Percentiles rank a stretch among this genome's conserved stretches.
Evolutionary conservation across 129 eudicot species (phyloP).

Genomic region (Dittrichia graveolens): DNA sequence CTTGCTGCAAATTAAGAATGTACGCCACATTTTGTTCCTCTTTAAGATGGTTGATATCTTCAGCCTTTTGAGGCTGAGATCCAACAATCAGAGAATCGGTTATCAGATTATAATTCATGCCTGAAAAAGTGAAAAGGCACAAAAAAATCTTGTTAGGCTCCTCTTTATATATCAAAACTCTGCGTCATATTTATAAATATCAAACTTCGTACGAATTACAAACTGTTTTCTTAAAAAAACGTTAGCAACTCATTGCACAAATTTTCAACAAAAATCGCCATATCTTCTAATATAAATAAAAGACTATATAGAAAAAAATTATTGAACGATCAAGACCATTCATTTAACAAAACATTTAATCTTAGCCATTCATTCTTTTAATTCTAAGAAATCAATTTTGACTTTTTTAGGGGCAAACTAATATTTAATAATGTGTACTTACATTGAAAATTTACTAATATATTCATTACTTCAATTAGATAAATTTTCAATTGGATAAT

Average conservation of each 20-base stretch:
- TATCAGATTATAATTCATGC: slow-evolving; percentile 88
- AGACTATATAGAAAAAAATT: too few species aligned
- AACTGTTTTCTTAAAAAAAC: background rate
- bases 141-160: slow-evolving; percentile 21
- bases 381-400: too few species aligned
- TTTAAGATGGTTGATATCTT: slow-evolving; percentile 85
- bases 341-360: too few species aligned
- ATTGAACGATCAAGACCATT: too few species aligned
- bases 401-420: background rate
- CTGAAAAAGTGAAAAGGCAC: slow-evolving; percentile 39
- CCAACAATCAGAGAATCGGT: slow-evolving; percentile 81
- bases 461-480: too few species aligned
- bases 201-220: background rate
- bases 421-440: too few species aligned
- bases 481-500: too few species aligned
- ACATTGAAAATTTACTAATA: too few species aligned
- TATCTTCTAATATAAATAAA: too few species aligned
- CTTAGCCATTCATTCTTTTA: too few species aligned
- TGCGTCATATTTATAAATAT: background rate
- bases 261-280: background rate
- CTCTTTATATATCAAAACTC: slow-evolving; percentile 12
- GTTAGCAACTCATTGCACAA: background rate
- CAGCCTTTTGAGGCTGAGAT: slow-evolving; percentile 92
- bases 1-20: slow-evolving; percentile 95
- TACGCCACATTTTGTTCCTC: slow-evolving; percentile 78